phyloP scores from a whole-genome alignment of 208 protist genomes.

The Borovskyia barvae region DNA sequence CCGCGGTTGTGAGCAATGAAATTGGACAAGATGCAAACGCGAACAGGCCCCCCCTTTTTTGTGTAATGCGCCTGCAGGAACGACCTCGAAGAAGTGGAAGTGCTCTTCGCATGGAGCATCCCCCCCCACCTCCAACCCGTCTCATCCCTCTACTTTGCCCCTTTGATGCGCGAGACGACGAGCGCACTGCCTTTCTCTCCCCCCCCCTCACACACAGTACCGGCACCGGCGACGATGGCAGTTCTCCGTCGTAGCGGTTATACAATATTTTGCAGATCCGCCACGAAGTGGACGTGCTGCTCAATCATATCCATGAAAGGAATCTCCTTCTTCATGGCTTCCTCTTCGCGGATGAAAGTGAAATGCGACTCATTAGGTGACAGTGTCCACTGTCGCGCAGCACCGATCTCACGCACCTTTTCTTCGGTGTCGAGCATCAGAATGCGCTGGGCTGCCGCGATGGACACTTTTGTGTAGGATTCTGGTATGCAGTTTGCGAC shows the following conservation, averaged over 20 bases:
- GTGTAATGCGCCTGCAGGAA: no score
- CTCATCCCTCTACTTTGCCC: no score
- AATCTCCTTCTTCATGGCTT: constrained; percentile 70
- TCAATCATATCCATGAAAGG: constrained; percentile 81
- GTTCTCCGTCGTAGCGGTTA: constrained; percentile 21
- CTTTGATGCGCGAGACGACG: no score
- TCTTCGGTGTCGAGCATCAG: constrained; percentile 79
- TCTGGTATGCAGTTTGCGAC: constrained; percentile 88
- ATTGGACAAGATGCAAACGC: no score
- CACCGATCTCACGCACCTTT: constrained; percentile 68
- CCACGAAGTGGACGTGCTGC: constrained; percentile 74
- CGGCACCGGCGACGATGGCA: no score
- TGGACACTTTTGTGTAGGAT: constrained; percentile 79
- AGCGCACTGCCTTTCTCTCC: no score
- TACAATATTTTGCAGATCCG: constrained; percentile 84
- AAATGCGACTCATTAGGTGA: constrained; percentile 50
- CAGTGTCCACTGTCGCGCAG: constrained; percentile 56
- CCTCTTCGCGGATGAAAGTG: constrained; percentile 76
- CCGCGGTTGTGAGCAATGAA: no score
- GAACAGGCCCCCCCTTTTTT: no score
- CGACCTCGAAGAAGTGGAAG: no score
- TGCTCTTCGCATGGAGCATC: no score
- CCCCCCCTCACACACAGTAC: no score
- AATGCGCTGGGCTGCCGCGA: constrained; percentile 78
- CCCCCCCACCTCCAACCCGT: no score